A percentile compares a stretch with the other conserved stretches of the same genome.
phyloP scores from a whole-genome alignment of 371 early-diverging fungal species.

The Mortierella sp. region DNA sequence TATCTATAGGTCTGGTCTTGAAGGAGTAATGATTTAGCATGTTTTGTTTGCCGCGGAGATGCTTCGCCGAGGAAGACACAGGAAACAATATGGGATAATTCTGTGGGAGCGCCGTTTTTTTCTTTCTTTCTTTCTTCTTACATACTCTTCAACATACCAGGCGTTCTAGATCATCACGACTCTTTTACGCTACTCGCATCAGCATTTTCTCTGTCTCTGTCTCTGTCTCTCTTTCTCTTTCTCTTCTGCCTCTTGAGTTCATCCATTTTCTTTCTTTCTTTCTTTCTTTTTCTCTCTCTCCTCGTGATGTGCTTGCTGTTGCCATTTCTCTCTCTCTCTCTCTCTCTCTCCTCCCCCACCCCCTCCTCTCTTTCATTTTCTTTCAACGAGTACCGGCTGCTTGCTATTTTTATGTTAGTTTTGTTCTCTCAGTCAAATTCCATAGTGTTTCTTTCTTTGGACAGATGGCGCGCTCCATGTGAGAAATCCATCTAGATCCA shows the following conservation, averaged over 20 bases:
- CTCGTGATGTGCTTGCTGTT: neutral
- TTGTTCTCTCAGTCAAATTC: neutral
- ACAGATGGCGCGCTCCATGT: neutral
- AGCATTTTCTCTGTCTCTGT: neutral
- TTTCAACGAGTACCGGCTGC: neutral
- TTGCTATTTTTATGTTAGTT: neutral
- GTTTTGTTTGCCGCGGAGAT: too few relatives aligned
- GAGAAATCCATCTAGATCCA: neutral
- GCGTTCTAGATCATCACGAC: too few relatives aligned
- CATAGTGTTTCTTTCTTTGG: neutral
- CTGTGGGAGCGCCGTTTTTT: constrained; percentile 1
- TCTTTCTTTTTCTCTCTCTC: neutral
- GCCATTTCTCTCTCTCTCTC: neutral
- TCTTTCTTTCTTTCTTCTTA: neutral
- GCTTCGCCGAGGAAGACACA: neutral
- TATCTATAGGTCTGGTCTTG: too few relatives aligned
- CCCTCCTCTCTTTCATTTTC: neutral
- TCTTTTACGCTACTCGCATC: too few relatives aligned
- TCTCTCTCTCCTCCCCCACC: neutral
- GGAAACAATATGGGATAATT: neutral
- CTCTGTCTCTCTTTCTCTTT: neutral
- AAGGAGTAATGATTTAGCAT: too few relatives aligned
- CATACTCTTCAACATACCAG: too few relatives aligned
- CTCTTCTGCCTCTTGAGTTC: neutral
- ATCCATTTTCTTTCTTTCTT: neutral